Evolutionary conservation across 2,329 filamentous ascomycete genomes (phyloP).

Genomic region (Neoscytalidium dimidiatum): DNA sequence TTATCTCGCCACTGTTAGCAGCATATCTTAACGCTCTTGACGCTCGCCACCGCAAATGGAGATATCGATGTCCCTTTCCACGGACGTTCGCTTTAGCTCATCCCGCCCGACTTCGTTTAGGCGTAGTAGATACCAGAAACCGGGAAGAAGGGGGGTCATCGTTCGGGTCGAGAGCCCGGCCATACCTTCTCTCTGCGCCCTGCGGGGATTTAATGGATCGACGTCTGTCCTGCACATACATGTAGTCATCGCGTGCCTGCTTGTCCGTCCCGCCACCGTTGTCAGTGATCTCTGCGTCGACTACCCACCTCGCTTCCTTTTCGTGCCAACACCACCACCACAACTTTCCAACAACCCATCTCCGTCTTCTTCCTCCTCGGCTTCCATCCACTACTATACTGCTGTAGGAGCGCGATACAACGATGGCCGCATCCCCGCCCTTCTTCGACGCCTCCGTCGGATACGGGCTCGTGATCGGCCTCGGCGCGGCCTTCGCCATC

Average conservation of each 20-base stretch:
- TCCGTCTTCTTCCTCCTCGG: too few relatives aligned
- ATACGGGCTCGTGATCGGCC: conserved; percentile 17
- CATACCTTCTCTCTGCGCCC: neutral
- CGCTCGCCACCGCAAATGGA: neutral
- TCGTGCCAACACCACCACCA: neutral
- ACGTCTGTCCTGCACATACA: neutral
- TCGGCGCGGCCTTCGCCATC: conserved; percentile 18
- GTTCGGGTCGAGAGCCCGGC: neutral
- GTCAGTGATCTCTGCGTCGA: too few relatives aligned
- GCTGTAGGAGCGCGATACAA: neutral
- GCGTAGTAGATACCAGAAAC: neutral
- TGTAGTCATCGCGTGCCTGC: neutral
- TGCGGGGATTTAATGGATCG: neutral
- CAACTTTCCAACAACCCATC: neutral
- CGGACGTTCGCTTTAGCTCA: too few relatives aligned
- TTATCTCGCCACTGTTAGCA: neutral
- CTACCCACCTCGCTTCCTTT: neutral
- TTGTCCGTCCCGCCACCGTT: neutral
- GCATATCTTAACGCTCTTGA: conserved; percentile 5
- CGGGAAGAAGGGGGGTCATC: neutral
- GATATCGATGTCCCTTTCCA: neutral
- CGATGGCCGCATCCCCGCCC: neutral
- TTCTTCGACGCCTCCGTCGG: conserved; percentile 15
- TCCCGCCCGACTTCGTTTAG: too few relatives aligned
- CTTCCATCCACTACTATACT: neutral